Conservation (phyloP, 2,329 filamentous ascomycete species). For the Penicillium sp. region DNA sequence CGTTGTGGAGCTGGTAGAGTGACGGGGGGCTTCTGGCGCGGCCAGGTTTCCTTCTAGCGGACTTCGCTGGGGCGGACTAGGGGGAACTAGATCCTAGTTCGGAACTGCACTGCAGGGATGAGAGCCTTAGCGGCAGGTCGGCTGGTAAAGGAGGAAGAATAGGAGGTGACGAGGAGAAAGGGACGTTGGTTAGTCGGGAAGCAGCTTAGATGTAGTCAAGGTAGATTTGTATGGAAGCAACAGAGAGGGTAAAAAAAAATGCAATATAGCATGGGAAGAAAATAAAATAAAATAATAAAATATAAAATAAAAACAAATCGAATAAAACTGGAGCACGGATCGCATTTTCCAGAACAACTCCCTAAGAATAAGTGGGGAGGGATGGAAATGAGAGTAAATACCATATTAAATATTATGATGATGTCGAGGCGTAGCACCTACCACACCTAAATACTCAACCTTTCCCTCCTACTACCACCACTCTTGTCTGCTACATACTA, state of each 20-base stretch:
- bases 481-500: not conserved
- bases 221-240: too few species aligned
- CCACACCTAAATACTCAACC: slow-evolving; percentile 30
- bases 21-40: slow-evolving; percentile 40
- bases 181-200: not conserved
- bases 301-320: not conserved
- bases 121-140: slow-evolving; percentile 5
- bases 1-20: slow-evolving; percentile 38
- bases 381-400: too few species aligned
- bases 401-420: slow-evolving; percentile 26
- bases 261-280: not conserved
- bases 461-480: slow-evolving; percentile 13
- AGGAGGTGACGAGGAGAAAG: not conserved
- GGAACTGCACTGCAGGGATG: slow-evolving; percentile 11
- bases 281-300: not conserved
- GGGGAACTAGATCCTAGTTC: slow-evolving; percentile 17
- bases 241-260: too few species aligned
- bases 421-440: slow-evolving; percentile 28
- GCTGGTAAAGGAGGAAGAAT: slow-evolving; percentile 1
- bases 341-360: slow-evolving; percentile 13
- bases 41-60: slow-evolving; percentile 36
- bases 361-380: slow-evolving; percentile 7
- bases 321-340: slow-evolving; percentile 3
- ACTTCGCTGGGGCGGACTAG: slow-evolving; percentile 31
- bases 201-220: too few species aligned